Conservation (phyloP, 2,329 filamentous ascomycete species). For the Exutisphaerella laricina region DNA sequence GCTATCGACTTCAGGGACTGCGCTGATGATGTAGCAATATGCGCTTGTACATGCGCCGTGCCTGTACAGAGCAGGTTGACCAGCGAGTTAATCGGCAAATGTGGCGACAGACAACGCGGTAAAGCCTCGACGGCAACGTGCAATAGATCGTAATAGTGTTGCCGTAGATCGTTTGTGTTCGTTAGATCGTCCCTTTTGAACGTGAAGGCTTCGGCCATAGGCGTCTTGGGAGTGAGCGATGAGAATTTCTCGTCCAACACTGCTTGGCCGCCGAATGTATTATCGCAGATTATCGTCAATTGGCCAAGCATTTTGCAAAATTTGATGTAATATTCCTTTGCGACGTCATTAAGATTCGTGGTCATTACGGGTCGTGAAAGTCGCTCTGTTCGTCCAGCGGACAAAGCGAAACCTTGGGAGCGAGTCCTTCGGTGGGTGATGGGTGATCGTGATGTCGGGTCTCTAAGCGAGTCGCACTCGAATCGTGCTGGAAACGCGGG, state of each 20-base stretch:
- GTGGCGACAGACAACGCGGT: slow-evolving; percentile 83
- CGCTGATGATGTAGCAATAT: slow-evolving; percentile 87
- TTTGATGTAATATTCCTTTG: slow-evolving; percentile 77
- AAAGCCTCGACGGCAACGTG: slow-evolving; percentile 94
- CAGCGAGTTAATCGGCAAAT: slow-evolving; percentile 86
- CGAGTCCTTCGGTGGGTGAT: slow-evolving; percentile 32
- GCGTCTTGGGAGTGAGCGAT: slow-evolving; percentile 82
- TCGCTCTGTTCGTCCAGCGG: slow-evolving; percentile 53
- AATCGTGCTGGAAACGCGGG: slow-evolving; percentile 77
- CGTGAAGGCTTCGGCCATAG: slow-evolving; percentile 88
- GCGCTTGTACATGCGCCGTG: slow-evolving; percentile 87
- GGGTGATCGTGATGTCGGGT: slow-evolving; percentile 35
- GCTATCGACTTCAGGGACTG: slow-evolving; percentile 94
- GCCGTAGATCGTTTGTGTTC: slow-evolving; percentile 71
- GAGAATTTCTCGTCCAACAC: slow-evolving; percentile 93
- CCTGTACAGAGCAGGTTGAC: slow-evolving; percentile 95
- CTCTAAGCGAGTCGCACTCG: slow-evolving; percentile 41
- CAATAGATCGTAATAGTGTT: slow-evolving; percentile 90
- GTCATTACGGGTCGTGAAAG: slow-evolving; percentile 60
- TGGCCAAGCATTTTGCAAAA: slow-evolving; percentile 96
- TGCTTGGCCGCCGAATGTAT: slow-evolving; percentile 93
- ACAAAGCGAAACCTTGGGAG: slow-evolving; percentile 34
- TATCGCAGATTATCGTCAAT: slow-evolving; percentile 93
- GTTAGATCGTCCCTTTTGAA: slow-evolving; percentile 80
- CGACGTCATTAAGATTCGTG: slow-evolving; percentile 62